These are phyloP conservation scores for Metschnikowia sp. DNA, from an alignment of 805 yeast species.

Conservation along the genomic window DNA sequence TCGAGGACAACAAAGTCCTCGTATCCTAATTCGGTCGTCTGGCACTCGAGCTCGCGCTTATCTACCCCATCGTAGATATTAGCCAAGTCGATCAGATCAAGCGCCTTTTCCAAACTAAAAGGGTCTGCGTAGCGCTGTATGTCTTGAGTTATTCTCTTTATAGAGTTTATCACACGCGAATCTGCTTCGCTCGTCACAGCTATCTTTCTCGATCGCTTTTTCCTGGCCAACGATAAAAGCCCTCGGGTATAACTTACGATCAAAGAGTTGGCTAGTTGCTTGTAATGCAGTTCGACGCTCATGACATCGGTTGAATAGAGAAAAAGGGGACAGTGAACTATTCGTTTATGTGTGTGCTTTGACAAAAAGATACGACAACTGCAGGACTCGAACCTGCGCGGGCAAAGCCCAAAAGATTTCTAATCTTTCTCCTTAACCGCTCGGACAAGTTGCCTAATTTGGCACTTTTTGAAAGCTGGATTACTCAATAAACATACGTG, in stretches of 20 bases:
- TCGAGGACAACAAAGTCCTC: slow-evolving; percentile 37
- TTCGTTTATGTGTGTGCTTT: neutral
- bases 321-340: neutral
- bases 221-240: slow-evolving; percentile 3
- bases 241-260: slow-evolving; percentile 10
- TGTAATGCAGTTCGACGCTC: slow-evolving; percentile 13
- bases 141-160: slow-evolving; percentile 2
- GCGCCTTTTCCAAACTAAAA: slow-evolving; percentile 43
- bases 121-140: slow-evolving; percentile 14
- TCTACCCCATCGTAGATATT: slow-evolving; percentile 62
- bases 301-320: neutral
- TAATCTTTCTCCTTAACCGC: slow-evolving; percentile 78
- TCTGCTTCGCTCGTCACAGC: neutral
- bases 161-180: slow-evolving; percentile 1
- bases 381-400: slow-evolving; percentile 81
- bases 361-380: slow-evolving; percentile 48
- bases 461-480: too few species aligned
- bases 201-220: neutral
- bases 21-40: slow-evolving; percentile 19
- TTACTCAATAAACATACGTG: too few species aligned
- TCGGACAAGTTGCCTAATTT: slow-evolving; percentile 57
- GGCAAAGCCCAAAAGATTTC: slow-evolving; percentile 73
- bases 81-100: slow-evolving; percentile 62
- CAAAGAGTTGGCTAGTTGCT: slow-evolving; percentile 8
- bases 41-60: slow-evolving; percentile 24